A percentile compares a stretch with the other conserved stretches of the same genome.
Conservation (phyloP, 495 filamentous ascomycete species). For the Podospora fimiseda region DNA sequence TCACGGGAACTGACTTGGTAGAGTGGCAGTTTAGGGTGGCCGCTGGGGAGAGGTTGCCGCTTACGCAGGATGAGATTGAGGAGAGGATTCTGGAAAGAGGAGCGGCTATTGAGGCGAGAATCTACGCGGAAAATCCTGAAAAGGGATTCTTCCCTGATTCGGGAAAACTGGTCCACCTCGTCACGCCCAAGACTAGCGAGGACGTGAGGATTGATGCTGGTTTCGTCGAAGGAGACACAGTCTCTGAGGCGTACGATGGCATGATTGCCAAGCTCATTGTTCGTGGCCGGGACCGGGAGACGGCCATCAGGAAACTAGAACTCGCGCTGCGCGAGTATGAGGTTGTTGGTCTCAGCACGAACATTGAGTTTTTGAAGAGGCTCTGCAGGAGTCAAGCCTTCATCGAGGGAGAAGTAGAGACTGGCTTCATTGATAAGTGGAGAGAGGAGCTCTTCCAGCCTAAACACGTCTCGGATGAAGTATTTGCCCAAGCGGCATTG, state of each 20-base stretch:
- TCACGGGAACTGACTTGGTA: slow-evolving; percentile 91
- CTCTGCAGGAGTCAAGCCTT: slow-evolving; percentile 76
- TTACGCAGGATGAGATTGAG: slow-evolving; percentile 79
- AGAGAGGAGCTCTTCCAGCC: slow-evolving; percentile 62
- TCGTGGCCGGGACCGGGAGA: slow-evolving; percentile 67
- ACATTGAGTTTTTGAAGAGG: slow-evolving; percentile 92
- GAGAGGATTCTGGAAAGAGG: slow-evolving; percentile 66
- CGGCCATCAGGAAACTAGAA: slow-evolving; percentile 75
- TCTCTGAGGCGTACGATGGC: slow-evolving; percentile 94
- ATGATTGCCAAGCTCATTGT: slow-evolving; percentile 99
- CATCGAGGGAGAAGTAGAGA: slow-evolving; percentile 84
- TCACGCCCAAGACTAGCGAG: slow-evolving; percentile 59
- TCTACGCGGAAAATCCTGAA: slow-evolving; percentile 92
- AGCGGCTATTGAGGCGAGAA: slow-evolving; percentile 88
- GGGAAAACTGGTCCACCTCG: slow-evolving; percentile 76
- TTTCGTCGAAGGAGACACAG: slow-evolving; percentile 82
- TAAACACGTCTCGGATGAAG: slow-evolving; percentile 51
- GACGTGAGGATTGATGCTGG: slow-evolving; percentile 88
- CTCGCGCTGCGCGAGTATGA: slow-evolving; percentile 85
- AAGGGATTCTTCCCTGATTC: slow-evolving; percentile 91
- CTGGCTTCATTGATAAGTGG: slow-evolving; percentile 90
- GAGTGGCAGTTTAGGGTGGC: slow-evolving; percentile 95
- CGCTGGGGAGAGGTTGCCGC: slow-evolving; percentile 75
- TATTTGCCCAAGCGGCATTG: slow-evolving; percentile 78
- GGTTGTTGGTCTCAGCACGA: slow-evolving; percentile 85